These are phyloP conservation scores for Calendula officinalis DNA, from an alignment of 129 eudicot genomes.

Conservation along the genomic window DNA sequence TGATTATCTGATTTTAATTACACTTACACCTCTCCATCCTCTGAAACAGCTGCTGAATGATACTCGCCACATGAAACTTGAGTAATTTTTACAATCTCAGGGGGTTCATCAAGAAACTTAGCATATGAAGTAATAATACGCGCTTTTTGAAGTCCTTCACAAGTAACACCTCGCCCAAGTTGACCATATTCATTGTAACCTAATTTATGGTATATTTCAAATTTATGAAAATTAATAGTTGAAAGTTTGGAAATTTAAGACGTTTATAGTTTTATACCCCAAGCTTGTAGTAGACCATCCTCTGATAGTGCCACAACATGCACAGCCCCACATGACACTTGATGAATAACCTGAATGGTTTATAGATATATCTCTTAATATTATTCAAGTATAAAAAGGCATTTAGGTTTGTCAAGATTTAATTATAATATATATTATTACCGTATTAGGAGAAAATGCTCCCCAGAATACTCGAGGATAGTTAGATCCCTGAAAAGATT, in stretches of 20 bases:
- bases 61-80: slow-evolving; percentile 98
- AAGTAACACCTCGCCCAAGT: slow-evolving; percentile 96
- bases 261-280: slow-evolving; percentile 84
- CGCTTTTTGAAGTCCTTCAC: slow-evolving; percentile 97
- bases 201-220: slow-evolving; percentile 41
- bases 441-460: slow-evolving; percentile 91
- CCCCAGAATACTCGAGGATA: slow-evolving; percentile 89
- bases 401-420: slow-evolving; percentile 21
- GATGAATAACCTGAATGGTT: slow-evolving; percentile 58
- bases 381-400: not conserved
- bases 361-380: not conserved
- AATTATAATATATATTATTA: slow-evolving; percentile 25
- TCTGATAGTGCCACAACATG: slow-evolving; percentile 86
- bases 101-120: slow-evolving; percentile 91
- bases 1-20: slow-evolving; percentile 22
- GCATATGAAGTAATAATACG: slow-evolving; percentile 73
- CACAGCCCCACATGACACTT: slow-evolving; percentile 97
- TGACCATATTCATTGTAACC: slow-evolving; percentile 99
- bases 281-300: slow-evolving; percentile 93
- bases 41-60: slow-evolving; percentile 94
- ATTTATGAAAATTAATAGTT: not conserved
- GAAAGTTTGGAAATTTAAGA: not conserved
- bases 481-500: slow-evolving; percentile 66
- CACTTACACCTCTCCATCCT: slow-evolving; percentile 98
- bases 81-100: slow-evolving; percentile 89